Evolutionary conservation across 1,284 basidiomycete species (phyloP), one percentile per base, ranked within the genome.

Genomic region (Takashimella koratensis): DNA sequence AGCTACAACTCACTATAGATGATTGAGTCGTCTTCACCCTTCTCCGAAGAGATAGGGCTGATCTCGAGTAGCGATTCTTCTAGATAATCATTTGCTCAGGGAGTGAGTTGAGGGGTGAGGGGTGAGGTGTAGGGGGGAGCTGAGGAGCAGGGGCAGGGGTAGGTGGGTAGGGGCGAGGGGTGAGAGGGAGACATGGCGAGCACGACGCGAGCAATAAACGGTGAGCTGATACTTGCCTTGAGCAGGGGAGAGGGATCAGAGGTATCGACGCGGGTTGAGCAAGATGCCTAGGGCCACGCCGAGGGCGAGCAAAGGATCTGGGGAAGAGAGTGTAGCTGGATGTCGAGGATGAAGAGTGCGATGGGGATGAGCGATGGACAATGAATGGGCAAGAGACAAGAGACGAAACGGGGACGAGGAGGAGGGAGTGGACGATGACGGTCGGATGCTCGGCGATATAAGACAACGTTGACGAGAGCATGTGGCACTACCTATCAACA

Each of bases 31-130:
- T 70, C 73, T 60, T 60, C 30, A 16, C 30, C 30, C 30, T 51
- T 57, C 53, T 60, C 64, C 65, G 63, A 41, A 62, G 52, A 52
- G 47, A 53, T 52, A 59, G 57, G 52, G 48, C 51, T 53, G 60
- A 54, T 73, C 69, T 56, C 70, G 73, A 72, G 73, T 74, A 74
- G 71, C 73, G 73, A 75, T 75, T 75, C 73, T 73, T 69, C 49
- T 61, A 58, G 25, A 56, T 72, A 71, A 73, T 73, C 71, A 63
- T 60, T 49, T 66, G 67, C 55, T 36, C 39, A 42, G 30, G 22
- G 23, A 30, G 27, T 41, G 48, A n/a, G n/a, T n/a, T n/a, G 40
- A 39, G 44, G 41, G 41, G 43, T 42, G 42, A 43, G 6, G 42
- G 13, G 42, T 6, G 42, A 43, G 42, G 10, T 11, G 42, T 5